phyloP scores from a whole-genome alignment of 2,329 filamentous ascomycete genomes.

The Penicillium sp. region DNA sequence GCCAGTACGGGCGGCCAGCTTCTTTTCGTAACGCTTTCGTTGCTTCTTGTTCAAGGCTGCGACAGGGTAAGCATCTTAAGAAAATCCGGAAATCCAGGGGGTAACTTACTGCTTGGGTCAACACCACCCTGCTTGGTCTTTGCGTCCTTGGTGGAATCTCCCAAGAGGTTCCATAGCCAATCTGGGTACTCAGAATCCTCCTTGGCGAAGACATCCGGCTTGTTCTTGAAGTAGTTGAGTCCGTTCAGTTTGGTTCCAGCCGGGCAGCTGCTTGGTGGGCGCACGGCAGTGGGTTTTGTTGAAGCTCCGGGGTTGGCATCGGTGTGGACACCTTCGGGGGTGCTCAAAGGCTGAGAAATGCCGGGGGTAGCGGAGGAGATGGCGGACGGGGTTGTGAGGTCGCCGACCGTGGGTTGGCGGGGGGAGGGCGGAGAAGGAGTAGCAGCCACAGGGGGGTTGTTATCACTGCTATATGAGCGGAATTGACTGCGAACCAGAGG shows the following conservation, averaged over 20 bases:
- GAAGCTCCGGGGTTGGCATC: conserved; percentile 29
- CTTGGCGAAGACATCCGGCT: conserved; percentile 45
- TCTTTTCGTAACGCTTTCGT: conserved; percentile 49
- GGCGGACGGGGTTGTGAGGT: conserved; percentile 37
- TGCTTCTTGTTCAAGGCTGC: conserved; percentile 51
- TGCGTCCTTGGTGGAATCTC: conserved; percentile 36
- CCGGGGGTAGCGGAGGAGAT: conserved; percentile 43
- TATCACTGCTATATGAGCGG: conserved; percentile 35
- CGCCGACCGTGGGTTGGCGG: conserved; percentile 34
- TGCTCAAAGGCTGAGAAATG: conserved; percentile 44
- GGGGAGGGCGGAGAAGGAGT: conserved; percentile 34
- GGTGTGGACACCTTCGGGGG: conserved; percentile 35
- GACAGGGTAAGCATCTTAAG: conserved; percentile 18
- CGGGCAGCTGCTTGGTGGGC: conserved; percentile 39
- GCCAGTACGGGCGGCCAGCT: conserved; percentile 44
- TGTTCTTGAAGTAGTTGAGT: conserved; percentile 50
- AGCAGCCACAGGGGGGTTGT: conserved; percentile 29
- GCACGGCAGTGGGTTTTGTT: conserved; percentile 29
- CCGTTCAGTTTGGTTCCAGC: conserved; percentile 44
- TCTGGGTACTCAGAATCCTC: conserved; percentile 51
- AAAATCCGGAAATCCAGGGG: neutral
- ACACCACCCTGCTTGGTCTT: conserved; percentile 38
- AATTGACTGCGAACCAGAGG: conserved; percentile 33
- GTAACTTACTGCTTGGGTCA: conserved; percentile 42
- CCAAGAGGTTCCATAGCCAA: conserved; percentile 49